phyloP scores from a whole-genome alignment of 1,284 basidiomycete species.

The Papiliotrema laurentii region DNA sequence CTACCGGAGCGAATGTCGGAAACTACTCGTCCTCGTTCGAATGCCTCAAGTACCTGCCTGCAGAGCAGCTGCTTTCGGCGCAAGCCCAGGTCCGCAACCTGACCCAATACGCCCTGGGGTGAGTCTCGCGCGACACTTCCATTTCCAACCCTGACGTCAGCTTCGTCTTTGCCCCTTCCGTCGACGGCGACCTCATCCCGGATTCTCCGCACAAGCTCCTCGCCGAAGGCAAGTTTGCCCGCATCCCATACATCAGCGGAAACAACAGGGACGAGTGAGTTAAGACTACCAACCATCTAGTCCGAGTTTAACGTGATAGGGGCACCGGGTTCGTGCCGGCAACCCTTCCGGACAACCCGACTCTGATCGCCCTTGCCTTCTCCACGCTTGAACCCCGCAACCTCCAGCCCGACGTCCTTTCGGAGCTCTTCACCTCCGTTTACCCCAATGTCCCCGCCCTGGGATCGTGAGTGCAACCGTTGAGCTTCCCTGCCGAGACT shows the following conservation, averaged over 20 bases:
- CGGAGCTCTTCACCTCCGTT: constrained; percentile 13
- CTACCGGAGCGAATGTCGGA: background rate
- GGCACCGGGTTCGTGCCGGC: constrained; percentile 35
- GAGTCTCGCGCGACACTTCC: constrained; percentile 3
- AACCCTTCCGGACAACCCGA: constrained; percentile 12
- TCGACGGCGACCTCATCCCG: constrained; percentile 43
- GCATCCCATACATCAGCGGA: constrained; percentile 46
- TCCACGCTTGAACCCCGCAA: constrained; percentile 18
- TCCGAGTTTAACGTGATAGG: constrained; percentile 7
- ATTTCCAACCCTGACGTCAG: background rate
- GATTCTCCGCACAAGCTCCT: constrained; percentile 36
- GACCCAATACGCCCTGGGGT: constrained; percentile 6
- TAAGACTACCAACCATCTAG: background rate
- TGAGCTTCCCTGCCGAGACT: background rate
- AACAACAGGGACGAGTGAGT: constrained; percentile 42
- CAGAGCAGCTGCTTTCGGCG: constrained; percentile 28
- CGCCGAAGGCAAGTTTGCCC: constrained; percentile 29
- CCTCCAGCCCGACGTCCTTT: constrained; percentile 10
- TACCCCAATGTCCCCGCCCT: constrained; percentile 30
- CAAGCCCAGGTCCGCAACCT: constrained; percentile 15
- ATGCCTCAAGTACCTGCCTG: constrained; percentile 35
- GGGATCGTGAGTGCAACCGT: constrained; percentile 25
- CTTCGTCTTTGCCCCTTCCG: constrained; percentile 26
- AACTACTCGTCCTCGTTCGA: constrained; percentile 17
- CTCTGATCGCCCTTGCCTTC: constrained; percentile 14